Evolutionary conservation across 2,329 filamentous ascomycete genomes (phyloP), one percentile per base, ranked within the genome.

Genomic region (Thermoascus crustaceus): DNA sequence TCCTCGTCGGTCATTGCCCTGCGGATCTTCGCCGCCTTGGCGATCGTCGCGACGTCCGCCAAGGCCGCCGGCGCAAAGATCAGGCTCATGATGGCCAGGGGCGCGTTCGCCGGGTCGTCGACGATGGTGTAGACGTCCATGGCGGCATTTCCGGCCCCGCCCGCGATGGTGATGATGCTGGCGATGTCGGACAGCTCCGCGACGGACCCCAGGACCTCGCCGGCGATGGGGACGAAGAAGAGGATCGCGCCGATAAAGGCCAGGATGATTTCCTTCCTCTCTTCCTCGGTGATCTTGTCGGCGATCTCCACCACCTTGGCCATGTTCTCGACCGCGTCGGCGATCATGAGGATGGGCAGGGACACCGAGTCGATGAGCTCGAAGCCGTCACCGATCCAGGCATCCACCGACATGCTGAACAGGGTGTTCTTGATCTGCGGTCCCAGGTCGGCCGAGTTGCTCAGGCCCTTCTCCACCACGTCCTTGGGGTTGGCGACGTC

Each of bases 191-290:
- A n/a, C n/a, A n/a, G n/a, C n/a, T n/a, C n/a, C n/a, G n/a, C n/a
- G n/a, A n/a, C n/a, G n/a, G n/a, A n/a, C n/a, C n/a, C n/a, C n/a
- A n/a, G n/a, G n/a, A n/a, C n/a, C n/a, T n/a, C n/a, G n/a, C n/a
- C n/a, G n/a, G n/a, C n/a, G n/a, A n/a, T n/a, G n/a, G n/a, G n/a
- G n/a, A n/a, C n/a, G 39, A 51, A 41, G 38, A 56, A 47, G 34
- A 57, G 40, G n/a, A 56, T 39, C 24, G 47, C 49, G 9, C 30
- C 41, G 19, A 57, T 29, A 44, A 58, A 54, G 21, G 41, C 41
- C 11, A 56, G 38, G 18, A 54, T 48, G 32, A 57, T 43, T 10
- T 43, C 40, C 34, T 57, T 46, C 27, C 43, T 39, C 42, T 53
- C 37, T 32, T 45, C 38, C 34, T 53, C 41, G 14, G 49, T 35